Evolutionary conservation across 176 grass and related monocot species (phyloP).

Genomic region (Lolium perenne): DNA sequence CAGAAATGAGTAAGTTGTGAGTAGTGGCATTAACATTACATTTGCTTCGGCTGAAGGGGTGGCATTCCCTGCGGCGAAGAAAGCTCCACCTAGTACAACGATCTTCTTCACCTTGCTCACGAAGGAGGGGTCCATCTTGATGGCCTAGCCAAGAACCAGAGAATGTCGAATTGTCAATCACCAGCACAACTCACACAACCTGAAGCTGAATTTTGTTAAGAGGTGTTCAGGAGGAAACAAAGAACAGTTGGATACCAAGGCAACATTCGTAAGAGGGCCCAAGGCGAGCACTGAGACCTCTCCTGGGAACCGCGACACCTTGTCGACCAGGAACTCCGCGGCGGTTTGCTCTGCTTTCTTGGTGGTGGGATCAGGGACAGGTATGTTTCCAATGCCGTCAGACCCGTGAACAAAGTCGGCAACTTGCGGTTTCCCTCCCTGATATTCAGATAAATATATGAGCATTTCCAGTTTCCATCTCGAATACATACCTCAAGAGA

Average conservation of each 20-base stretch:
- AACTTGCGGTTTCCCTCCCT: conserved; percentile 71
- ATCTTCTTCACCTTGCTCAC: conserved; percentile 83
- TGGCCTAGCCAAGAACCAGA: conserved; percentile 49
- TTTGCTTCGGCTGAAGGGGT: conserved; percentile 96
- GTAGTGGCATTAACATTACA: conserved; percentile 44
- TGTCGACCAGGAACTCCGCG: conserved; percentile 73
- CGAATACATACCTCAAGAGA: neutral
- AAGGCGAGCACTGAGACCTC: conserved; percentile 82
- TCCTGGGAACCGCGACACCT: conserved; percentile 67
- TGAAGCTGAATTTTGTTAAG: too few relatives aligned
- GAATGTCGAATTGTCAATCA: neutral
- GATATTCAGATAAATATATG: neutral
- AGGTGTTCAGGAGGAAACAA: neutral
- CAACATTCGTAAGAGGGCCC: conserved; percentile 86
- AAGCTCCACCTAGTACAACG: conserved; percentile 60
- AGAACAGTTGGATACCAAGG: conserved; percentile 47
- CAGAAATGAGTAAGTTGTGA: neutral
- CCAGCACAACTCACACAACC: too few relatives aligned
- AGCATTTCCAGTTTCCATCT: neutral
- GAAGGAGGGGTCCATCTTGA: conserved; percentile 75
- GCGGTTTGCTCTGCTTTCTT: conserved; percentile 70
- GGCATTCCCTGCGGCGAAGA: conserved; percentile 59
- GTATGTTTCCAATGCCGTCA: conserved; percentile 75
- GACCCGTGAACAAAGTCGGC: conserved; percentile 82
- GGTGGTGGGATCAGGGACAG: conserved; percentile 53